Conservation (phyloP, 345 rosid species). For the Psidium guajava region DNA sequence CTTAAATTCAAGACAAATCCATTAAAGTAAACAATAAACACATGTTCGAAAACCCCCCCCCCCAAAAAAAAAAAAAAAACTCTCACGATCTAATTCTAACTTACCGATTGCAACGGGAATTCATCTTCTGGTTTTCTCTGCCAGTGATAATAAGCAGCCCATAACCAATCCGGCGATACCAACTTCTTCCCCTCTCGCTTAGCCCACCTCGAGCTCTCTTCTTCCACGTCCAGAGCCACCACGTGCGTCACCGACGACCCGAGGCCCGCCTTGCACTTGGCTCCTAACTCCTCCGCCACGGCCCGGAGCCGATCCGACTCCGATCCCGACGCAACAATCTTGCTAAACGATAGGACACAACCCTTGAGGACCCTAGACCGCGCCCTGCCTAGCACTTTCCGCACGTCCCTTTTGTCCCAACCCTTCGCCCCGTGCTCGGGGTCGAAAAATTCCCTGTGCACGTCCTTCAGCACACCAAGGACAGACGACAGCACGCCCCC, state of each 20-base stretch:
- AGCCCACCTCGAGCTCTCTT: not conserved
- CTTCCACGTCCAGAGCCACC: not conserved
- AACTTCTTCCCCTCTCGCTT: not conserved
- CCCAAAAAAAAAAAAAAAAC: not conserved
- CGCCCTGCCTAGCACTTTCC: not conserved
- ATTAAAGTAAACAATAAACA: not conserved
- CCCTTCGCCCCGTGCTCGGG: not conserved
- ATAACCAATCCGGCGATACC: not conserved
- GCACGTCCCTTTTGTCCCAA: not conserved
- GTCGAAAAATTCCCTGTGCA: not conserved
- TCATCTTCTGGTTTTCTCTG: not conserved
- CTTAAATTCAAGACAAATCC: not conserved
- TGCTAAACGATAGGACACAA: not conserved
- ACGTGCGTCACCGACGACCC: slow-evolving; percentile 1
- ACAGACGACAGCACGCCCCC: not conserved
- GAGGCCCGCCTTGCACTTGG: not conserved
- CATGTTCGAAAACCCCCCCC: no score
- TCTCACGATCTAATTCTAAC: not conserved
- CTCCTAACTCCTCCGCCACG: not conserved
- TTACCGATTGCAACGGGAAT: not conserved
- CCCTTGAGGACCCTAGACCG: not conserved
- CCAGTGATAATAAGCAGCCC: not conserved
- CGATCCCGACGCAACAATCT: not conserved
- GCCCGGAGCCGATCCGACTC: not conserved
- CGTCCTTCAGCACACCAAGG: not conserved